Base-by-base conservation (phyloP, 306 rosid genomes). In the Adenanthera pavonina region DNA sequence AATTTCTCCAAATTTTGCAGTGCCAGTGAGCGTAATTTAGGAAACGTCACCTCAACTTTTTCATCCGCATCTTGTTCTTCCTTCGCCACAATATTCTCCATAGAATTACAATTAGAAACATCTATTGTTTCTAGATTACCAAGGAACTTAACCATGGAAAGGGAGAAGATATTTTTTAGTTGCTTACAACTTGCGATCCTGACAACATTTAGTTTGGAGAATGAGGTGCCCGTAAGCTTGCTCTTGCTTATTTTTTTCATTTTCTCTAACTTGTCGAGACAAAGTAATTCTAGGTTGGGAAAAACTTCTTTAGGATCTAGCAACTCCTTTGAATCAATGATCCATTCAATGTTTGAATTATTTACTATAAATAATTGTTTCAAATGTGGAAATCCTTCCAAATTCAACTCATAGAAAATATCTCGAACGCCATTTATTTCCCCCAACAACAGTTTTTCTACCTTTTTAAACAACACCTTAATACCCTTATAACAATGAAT, bases 381-480 rank as follows among this genome's bases (percentile, higher is more conserved):
- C 30, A 25, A 25, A 25, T 25, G 30, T 25, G 30, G 30, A 34
- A 38, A 2, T 3, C 41, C 5, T 38, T 38, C 3, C 41, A 38
- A 0, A 52, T 52, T 75, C 14, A 85, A 33, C 44, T 67, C 46
- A 17, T 3, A 12, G 5, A 80, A 25, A n/a, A 66, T 19, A 52
- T 62, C 78, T 68, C 81, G 41, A 47, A 74, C 82, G 30, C 57
- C 68, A 17, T 34, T 47, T 10, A 71, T 59, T 5, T 86, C 87
- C 74, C 72, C 82, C 6, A 90, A 8, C 12, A 71, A 59, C 72
- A 90, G 77, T 19, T 51, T 46, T 66, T 88, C 87, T 81, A 77
- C 85, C 30, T 40, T 78, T 38, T 80, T 69, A 0, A 90, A 73
- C 34, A 90, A 10, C 68, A 59, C 79, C 62, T 82, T 76, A 20